A percentile compares a stretch with the other conserved stretches of the same genome.
Conservation (phyloP, 306 rosid genomes). For the Mimosa bimucronata region DNA sequence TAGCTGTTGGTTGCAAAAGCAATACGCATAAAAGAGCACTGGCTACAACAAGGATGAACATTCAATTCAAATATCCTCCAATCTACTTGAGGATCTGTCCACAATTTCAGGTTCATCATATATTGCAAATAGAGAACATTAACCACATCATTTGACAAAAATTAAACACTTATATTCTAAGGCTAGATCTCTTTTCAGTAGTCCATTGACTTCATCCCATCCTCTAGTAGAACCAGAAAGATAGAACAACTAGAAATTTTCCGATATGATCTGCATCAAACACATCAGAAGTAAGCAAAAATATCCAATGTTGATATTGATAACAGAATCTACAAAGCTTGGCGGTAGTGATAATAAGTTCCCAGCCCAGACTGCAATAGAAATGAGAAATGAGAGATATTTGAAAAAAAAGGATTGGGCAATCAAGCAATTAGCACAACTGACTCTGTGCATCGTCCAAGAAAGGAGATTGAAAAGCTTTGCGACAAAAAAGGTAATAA, state of each 20-base stretch:
- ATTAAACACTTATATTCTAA: no score
- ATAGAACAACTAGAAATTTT: slow-evolving; percentile 16
- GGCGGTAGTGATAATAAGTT: not conserved
- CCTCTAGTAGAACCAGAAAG: slow-evolving; percentile 35
- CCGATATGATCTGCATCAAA: slow-evolving; percentile 15
- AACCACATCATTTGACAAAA: no score
- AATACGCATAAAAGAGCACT: no score
- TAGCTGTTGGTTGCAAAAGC: no score
- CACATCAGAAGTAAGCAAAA: slow-evolving; percentile 20
- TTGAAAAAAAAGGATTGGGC: not conserved
- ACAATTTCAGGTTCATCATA: no score
- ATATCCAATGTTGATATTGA: slow-evolving; percentile 19
- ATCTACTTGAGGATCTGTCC: no score
- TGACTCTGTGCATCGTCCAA: not conserved
- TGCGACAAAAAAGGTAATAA: not conserved
- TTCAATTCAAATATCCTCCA: no score
- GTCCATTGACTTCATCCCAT: slow-evolving; percentile 77
- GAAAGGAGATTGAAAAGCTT: no score
- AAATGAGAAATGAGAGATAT: not conserved
- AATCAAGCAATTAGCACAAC: not conserved
- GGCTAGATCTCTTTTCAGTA: slow-evolving; percentile 48
- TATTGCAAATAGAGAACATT: no score
- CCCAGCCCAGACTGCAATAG: not conserved
- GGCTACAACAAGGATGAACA: no score
- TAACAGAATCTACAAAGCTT: not conserved